phyloP scores from a whole-genome alignment of 495 filamentous ascomycete species.

The Massariosphaeria phaeospora region DNA sequence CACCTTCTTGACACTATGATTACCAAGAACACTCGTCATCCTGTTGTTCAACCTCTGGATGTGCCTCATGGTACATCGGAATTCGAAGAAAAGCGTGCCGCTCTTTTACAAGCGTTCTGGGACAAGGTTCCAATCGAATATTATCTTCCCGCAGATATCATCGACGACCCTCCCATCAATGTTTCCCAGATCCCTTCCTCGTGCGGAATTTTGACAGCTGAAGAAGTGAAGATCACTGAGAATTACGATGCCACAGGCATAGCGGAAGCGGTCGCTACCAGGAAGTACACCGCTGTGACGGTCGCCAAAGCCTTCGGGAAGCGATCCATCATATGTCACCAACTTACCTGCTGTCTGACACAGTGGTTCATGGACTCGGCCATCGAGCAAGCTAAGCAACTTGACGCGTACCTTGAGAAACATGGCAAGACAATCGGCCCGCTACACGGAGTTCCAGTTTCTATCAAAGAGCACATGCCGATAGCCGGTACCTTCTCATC shows the following conservation, averaged over 20 bases:
- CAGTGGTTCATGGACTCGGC: slow-evolving; percentile 62
- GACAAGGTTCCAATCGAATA: not conserved
- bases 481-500: slow-evolving; percentile 13
- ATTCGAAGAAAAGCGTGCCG: not conserved
- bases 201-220: not conserved
- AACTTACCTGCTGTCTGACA: slow-evolving; percentile 56
- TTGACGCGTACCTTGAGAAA: slow-evolving; percentile 53
- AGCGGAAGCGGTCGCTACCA: not conserved
- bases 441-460: slow-evolving; percentile 38
- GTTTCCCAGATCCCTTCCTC: not conserved
- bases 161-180: not conserved
- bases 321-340: slow-evolving; percentile 54
- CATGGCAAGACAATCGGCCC: slow-evolving; percentile 48
- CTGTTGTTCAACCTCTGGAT: not conserved
- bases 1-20: too few species aligned
- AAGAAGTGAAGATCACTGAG: not conserved
- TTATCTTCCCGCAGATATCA: not conserved
- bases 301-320: slow-evolving; percentile 56
- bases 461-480: slow-evolving; percentile 35
- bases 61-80: not conserved
- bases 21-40: not conserved
- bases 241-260: not conserved
- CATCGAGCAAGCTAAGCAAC: slow-evolving; percentile 51
- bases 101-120: not conserved
- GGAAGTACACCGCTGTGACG: slow-evolving; percentile 37